Evolutionary conservation across 2,329 filamentous ascomycete genomes (phyloP).

Genomic region (Boeremia exigua): DNA sequence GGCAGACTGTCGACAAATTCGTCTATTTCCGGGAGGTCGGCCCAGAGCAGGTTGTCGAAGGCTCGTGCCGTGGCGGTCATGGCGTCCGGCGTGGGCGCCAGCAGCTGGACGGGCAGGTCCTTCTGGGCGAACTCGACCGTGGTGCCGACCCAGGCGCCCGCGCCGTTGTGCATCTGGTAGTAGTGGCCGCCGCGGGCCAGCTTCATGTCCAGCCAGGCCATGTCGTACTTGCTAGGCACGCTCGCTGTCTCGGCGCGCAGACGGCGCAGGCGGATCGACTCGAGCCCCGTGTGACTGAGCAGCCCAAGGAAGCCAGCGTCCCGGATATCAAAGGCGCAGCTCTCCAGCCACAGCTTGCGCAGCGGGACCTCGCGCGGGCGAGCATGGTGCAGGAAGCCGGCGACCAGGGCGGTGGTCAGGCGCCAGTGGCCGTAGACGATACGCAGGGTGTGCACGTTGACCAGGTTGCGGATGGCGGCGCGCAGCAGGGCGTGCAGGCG

Average conservation of each 20-base stretch:
- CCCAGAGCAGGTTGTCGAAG: conserved; percentile 38
- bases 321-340: conserved; percentile 43
- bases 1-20: conserved; percentile 27
- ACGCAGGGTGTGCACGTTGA: conserved; percentile 52
- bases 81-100: conserved; percentile 13
- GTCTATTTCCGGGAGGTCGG: conserved; percentile 30
- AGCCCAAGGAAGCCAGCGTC: conserved; percentile 21
- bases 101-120: conserved; percentile 5
- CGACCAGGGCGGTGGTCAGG: conserved; percentile 49
- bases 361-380: conserved; percentile 40
- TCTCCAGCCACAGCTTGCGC: conserved; percentile 55
- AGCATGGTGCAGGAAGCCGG: conserved; percentile 47
- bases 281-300: conserved; percentile 41
- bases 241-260: conserved; percentile 39
- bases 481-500: conserved; percentile 49
- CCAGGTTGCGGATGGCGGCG: conserved; percentile 49
- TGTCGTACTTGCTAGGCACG: conserved; percentile 13
- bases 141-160: conserved; percentile 39
- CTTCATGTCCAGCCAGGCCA: conserved; percentile 33
- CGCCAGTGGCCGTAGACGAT: conserved; percentile 54
- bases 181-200: conserved; percentile 40
- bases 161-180: conserved; percentile 37
- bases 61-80: conserved; percentile 25
- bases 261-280: conserved; percentile 52
- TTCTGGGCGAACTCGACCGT: conserved; percentile 32